Conservation (phyloP, 192 early-diverging fungal species). For the Gaertneriomyces sp. region DNA sequence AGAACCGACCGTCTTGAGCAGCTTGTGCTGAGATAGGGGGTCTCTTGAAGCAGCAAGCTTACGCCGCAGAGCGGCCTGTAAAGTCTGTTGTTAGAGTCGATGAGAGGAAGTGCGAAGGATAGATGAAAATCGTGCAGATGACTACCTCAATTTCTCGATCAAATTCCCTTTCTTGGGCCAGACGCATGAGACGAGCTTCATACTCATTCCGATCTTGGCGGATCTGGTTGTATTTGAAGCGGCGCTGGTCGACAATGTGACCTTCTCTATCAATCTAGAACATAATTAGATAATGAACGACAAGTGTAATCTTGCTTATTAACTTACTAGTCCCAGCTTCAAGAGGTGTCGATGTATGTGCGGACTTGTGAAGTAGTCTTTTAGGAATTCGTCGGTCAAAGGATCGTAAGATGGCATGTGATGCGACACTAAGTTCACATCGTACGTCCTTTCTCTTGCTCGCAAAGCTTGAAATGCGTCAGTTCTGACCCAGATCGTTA, state of each 20-base stretch:
- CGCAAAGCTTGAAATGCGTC: slow-evolving; percentile 5
- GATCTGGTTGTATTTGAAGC: slow-evolving; percentile 55
- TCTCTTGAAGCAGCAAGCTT: too few species aligned
- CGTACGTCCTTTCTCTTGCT: slow-evolving; percentile 48
- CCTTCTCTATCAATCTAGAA: slow-evolving; percentile 46
- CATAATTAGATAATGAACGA: neutral
- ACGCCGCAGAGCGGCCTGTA: neutral
- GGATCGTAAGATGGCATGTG: slow-evolving; percentile 56
- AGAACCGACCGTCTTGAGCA: too few species aligned
- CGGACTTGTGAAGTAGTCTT: slow-evolving; percentile 55
- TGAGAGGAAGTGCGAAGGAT: neutral
- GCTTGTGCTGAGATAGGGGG: too few species aligned
- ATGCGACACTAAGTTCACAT: slow-evolving; percentile 51
- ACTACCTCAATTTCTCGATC: slow-evolving; percentile 53
- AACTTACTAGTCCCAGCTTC: slow-evolving; percentile 45
- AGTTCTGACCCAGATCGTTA: too few species aligned
- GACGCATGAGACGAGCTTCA: slow-evolving; percentile 32
- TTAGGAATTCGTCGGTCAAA: slow-evolving; percentile 49
- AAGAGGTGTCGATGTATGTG: slow-evolving; percentile 42
- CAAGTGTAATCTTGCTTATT: neutral
- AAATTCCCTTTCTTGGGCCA: slow-evolving; percentile 42
- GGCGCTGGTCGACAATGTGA: slow-evolving; percentile 40
- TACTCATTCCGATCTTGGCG: slow-evolving; percentile 42
- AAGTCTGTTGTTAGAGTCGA: neutral
- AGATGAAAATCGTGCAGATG: neutral